phyloP scores from a whole-genome alignment of 257 asterid species.

The Schizonepeta tenuifolia region DNA sequence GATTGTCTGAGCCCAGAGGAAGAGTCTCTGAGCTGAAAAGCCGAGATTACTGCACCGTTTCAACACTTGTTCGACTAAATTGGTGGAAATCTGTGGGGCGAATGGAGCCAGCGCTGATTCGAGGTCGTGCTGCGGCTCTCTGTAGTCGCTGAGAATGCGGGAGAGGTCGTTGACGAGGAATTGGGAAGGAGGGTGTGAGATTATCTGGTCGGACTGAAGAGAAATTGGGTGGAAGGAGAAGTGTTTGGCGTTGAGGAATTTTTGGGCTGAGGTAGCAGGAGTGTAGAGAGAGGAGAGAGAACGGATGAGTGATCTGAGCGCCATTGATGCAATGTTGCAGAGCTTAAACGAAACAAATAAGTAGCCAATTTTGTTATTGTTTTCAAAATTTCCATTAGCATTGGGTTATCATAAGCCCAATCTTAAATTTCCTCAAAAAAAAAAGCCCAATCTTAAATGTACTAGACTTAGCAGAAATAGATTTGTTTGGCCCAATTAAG shows the following conservation, averaged over 20 bases:
- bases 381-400: no score
- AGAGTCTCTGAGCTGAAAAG: conserved; percentile 91
- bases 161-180: conserved; percentile 72
- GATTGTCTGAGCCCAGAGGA: conserved; percentile 68
- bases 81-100: conserved; percentile 44
- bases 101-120: conserved; percentile 84
- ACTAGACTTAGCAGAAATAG: no score
- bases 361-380: neutral
- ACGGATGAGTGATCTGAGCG: conserved; percentile 38
- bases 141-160: conserved; percentile 77
- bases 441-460: no score
- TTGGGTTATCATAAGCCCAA: no score
- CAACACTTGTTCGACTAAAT: conserved; percentile 75
- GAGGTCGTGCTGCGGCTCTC: conserved; percentile 83
- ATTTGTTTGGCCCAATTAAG: no score
- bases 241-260: conserved; percentile 2
- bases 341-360: neutral
- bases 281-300: conserved; percentile 24
- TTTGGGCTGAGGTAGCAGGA: conserved; percentile 8
- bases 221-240: conserved; percentile 38
- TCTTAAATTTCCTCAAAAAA: no score
- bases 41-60: conserved; percentile 83
- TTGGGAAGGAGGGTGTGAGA: conserved; percentile 41
- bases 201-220: conserved; percentile 26
- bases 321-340: conserved; percentile 38